These are phyloP conservation scores for Cutaneotrichosporon cyanovorans DNA, from an alignment of 1,284 basidiomycete species.

Conservation along the genomic window DNA sequence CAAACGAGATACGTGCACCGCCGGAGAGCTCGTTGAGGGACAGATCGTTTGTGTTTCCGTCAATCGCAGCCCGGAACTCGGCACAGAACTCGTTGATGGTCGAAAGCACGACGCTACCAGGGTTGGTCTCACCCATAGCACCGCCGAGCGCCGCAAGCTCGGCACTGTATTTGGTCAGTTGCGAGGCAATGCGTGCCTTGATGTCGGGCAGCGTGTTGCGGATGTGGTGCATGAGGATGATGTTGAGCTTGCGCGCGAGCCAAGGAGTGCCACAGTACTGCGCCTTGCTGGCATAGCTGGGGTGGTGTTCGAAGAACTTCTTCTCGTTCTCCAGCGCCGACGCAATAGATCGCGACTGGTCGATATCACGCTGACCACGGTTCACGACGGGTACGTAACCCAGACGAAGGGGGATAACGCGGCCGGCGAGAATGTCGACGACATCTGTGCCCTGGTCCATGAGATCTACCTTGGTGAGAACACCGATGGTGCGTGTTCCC, in stretches of 20 bases:
- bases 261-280: slow-evolving; percentile 97
- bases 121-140: slow-evolving; percentile 71
- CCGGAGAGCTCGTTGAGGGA: slow-evolving; percentile 91
- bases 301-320: slow-evolving; percentile 87
- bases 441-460: slow-evolving; percentile 98
- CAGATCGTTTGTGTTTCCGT: slow-evolving; percentile 93
- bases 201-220: slow-evolving; percentile 93
- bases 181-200: slow-evolving; percentile 81
- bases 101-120: slow-evolving; percentile 78
- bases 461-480: slow-evolving; percentile 93
- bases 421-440: slow-evolving; percentile 95
- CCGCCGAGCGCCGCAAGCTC: slow-evolving; percentile 85
- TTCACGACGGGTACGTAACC: slow-evolving; percentile 98
- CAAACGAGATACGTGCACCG: slow-evolving; percentile 94
- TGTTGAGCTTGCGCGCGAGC: slow-evolving; percentile 92
- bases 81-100: slow-evolving; percentile 97
- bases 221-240: slow-evolving; percentile 98
- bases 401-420: slow-evolving; percentile 81
- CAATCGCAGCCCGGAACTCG: slow-evolving; percentile 92
- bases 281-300: slow-evolving; percentile 84
- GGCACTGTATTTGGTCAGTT: slow-evolving; percentile 75
- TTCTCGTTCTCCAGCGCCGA: slow-evolving; percentile 82
- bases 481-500: slow-evolving; percentile 89
- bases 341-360: slow-evolving; percentile 72
- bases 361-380: slow-evolving; percentile 94